Evolutionary conservation across 768 basidiomycete genomes (phyloP).

Genomic region (Auriscalpium orientale): DNA sequence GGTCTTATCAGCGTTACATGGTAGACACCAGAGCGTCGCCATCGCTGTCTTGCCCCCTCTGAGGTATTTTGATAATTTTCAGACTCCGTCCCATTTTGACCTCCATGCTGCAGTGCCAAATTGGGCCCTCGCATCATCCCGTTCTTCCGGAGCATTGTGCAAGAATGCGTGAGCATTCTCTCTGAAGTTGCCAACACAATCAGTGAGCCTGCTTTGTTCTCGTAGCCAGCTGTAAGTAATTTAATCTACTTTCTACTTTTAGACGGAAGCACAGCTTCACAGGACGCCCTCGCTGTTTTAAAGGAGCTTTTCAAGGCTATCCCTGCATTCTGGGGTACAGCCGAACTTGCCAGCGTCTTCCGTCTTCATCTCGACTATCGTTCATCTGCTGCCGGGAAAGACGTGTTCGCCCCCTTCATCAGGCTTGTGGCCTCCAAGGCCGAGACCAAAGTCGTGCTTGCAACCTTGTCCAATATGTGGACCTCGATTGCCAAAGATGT

Average conservation of each 20-base stretch:
- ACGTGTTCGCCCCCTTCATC: constrained; percentile 37
- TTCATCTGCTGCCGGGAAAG: constrained; percentile 22
- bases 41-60: constrained; percentile 52
- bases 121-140: constrained; percentile 89
- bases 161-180: constrained; percentile 45
- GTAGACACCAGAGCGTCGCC: constrained; percentile 34
- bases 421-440: constrained; percentile 65
- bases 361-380: constrained; percentile 45
- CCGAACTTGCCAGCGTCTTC: constrained; percentile 50
- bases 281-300: constrained; percentile 42
- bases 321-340: constrained; percentile 72
- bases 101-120: constrained; percentile 39
- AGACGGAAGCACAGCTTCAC: too few relatives aligned
- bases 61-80: constrained; percentile 36
- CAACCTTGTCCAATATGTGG: constrained; percentile 59
- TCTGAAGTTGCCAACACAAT: constrained; percentile 28
- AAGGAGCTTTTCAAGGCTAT: constrained; percentile 64
- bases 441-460: constrained; percentile 59
- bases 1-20: constrained; percentile 42
- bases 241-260: too few relatives aligned
- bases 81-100: constrained; percentile 8
- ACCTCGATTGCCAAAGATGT: constrained; percentile 28
- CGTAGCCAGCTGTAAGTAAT: too few relatives aligned
- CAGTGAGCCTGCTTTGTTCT: too few relatives aligned
- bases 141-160: constrained; percentile 64